A percentile compares a stretch with the other conserved stretches of the same genome.
Conservation (phyloP, 2,329 filamentous ascomycete species). For the Macroventuria anomochaeta region DNA sequence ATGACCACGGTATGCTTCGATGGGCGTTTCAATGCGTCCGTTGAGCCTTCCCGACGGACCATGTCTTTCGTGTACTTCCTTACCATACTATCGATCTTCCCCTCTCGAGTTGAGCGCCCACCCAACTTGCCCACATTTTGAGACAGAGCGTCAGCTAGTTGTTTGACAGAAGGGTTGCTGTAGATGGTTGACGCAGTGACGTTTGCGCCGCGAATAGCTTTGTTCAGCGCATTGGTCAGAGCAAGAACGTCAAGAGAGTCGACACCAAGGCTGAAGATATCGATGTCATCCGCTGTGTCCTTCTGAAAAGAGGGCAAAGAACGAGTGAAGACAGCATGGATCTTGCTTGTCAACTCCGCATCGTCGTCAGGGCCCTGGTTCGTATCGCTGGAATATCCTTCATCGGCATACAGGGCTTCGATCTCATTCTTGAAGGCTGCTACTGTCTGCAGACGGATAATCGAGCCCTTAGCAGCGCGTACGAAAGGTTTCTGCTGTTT, state of each 20-base stretch:
- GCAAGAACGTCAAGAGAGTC: slow-evolving; percentile 26
- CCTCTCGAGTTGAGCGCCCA: not conserved
- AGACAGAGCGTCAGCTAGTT: slow-evolving; percentile 1
- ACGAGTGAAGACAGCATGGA: not conserved
- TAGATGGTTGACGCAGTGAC: slow-evolving; percentile 5
- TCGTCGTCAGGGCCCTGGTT: not conserved
- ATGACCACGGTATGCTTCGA: slow-evolving; percentile 24
- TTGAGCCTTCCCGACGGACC: not conserved
- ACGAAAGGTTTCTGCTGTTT: slow-evolving; percentile 16
- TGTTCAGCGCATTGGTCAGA: slow-evolving; percentile 19
- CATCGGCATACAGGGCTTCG: slow-evolving; percentile 25
- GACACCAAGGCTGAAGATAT: slow-evolving; percentile 26
- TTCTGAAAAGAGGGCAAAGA: not conserved
- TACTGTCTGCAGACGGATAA: slow-evolving; percentile 31
- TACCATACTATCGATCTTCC: slow-evolving; percentile 4
- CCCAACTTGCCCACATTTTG: not conserved
- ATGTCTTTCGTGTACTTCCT: slow-evolving; percentile 9
- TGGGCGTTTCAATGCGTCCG: not conserved
- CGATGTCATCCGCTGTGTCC: slow-evolving; percentile 1
- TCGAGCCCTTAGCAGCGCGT: slow-evolving; percentile 35
- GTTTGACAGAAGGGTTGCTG: slow-evolving; percentile 6
- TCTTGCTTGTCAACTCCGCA: not conserved
- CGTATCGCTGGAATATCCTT: slow-evolving; percentile 1
- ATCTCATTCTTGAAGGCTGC: slow-evolving; percentile 33
- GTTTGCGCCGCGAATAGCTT: slow-evolving; percentile 9